Evolutionary conservation across 257 asterid species (phyloP).

Genomic region (Eustoma russellianum): DNA sequence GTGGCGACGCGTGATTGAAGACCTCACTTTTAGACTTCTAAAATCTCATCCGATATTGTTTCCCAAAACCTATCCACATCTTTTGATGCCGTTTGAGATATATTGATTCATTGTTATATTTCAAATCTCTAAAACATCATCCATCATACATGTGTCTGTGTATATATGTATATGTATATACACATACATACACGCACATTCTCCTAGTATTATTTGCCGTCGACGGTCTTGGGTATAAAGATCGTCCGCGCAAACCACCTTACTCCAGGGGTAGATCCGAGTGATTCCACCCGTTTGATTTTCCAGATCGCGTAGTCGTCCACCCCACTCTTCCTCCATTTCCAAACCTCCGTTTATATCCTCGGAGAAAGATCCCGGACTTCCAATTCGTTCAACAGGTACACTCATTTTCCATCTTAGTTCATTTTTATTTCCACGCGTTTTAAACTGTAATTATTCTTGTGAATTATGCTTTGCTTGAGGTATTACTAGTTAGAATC

Average conservation of each 20-base stretch:
- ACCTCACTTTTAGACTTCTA: too few species aligned
- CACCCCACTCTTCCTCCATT: conserved; percentile 1
- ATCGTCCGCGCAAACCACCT: conserved; percentile 4
- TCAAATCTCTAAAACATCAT: too few species aligned
- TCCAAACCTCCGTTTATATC: neutral
- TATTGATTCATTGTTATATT: too few species aligned
- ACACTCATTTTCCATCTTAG: neutral
- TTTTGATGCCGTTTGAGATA: too few species aligned
- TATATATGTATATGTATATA: too few species aligned
- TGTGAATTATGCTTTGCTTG: neutral
- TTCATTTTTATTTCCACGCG: neutral
- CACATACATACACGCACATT: too few species aligned
- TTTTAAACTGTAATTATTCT: neutral
- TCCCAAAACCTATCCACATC: too few species aligned
- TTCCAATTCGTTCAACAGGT: neutral
- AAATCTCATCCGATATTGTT: too few species aligned
- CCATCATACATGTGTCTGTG: too few species aligned
- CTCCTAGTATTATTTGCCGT: too few species aligned
- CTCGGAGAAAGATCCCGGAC: neutral
- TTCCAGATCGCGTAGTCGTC: conserved; percentile 18
- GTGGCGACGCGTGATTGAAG: too few species aligned
- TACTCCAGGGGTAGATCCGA: conserved; percentile 11
- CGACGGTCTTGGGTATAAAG: too few species aligned
- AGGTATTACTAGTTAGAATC: neutral
- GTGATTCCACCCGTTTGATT: conserved; percentile 32